phyloP scores from a whole-genome alignment of 2,329 filamentous ascomycete genomes.

The Calonectria montana region DNA sequence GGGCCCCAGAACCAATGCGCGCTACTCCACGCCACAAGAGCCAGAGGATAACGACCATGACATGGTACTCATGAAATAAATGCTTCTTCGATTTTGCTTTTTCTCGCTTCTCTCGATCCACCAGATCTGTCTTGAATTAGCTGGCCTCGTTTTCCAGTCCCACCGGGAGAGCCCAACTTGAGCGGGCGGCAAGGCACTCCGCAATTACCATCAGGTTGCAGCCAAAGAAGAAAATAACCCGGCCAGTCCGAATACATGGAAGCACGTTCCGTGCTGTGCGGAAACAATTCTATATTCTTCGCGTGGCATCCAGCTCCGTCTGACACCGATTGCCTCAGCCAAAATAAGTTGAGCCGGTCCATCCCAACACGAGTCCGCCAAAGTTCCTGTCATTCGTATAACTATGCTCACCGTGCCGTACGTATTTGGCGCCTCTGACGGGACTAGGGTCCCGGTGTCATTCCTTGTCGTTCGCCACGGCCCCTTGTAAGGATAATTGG shows the following conservation, averaged over 20 bases:
- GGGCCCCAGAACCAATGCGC: conserved; percentile 24
- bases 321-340: conserved; percentile 1
- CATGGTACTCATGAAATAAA: conserved; percentile 9
- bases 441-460: conserved; percentile 13
- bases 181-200: conserved; percentile 16
- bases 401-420: conserved; percentile 15
- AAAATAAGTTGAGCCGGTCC: conserved; percentile 5
- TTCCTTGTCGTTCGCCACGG: conserved; percentile 16
- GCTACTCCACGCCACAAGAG: conserved; percentile 32
- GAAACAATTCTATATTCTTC: conserved; percentile 2
- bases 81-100: conserved; percentile 28
- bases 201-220: background rate
- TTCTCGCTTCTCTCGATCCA: conserved; percentile 26
- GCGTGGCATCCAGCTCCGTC: background rate
- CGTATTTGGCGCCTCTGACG: conserved; percentile 7
- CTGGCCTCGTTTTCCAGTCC: conserved; percentile 23
- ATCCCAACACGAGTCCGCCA: conserved; percentile 9
- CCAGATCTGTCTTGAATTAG: conserved; percentile 38
- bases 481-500: conserved; percentile 26
- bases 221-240: background rate
- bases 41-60: conserved; percentile 4
- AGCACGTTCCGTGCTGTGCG: conserved; percentile 34
- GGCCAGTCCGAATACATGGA: conserved; percentile 17
- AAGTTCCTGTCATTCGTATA: conserved; percentile 3
- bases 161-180: conserved; percentile 18